These are phyloP conservation scores for Aspergillus phoenicis DNA, from an alignment of 2,329 filamentous ascomycete species.

Conservation along the genomic window DNA sequence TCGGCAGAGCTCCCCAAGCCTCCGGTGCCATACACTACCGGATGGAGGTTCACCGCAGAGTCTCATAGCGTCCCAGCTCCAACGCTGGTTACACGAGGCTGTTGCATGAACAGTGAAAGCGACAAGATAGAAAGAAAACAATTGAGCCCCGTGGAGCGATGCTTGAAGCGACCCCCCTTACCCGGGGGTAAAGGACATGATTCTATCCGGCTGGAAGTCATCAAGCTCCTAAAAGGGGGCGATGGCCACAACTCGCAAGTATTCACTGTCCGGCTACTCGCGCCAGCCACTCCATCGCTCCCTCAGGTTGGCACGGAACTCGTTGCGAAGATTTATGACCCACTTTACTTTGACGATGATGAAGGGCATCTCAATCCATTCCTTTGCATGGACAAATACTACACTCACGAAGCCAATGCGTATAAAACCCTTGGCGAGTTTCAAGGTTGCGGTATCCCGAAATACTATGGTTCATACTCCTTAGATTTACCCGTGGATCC, in stretches of 20 bases:
- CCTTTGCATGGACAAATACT: slow-evolving; percentile 26
- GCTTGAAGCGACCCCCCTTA: slow-evolving; percentile 22
- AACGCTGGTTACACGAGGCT: slow-evolving; percentile 16
- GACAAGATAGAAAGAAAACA: slow-evolving; percentile 20
- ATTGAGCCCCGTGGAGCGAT: slow-evolving; percentile 20
- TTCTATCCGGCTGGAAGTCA: slow-evolving; percentile 20
- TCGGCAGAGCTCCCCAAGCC: slow-evolving; percentile 20
- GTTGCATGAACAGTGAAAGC: slow-evolving; percentile 16
- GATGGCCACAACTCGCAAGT: slow-evolving; percentile 24
- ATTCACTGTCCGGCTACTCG: slow-evolving; percentile 19
- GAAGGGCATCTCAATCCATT: slow-evolving; percentile 26
- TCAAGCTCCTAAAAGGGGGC: slow-evolving; percentile 20
- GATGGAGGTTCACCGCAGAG: slow-evolving; percentile 24
- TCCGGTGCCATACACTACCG: slow-evolving; percentile 19
- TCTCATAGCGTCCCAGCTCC: slow-evolving; percentile 21
- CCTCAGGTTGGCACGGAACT: slow-evolving; percentile 16
- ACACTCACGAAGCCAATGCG: slow-evolving; percentile 26
- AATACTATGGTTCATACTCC: slow-evolving; percentile 29
- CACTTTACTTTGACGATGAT: slow-evolving; percentile 27
- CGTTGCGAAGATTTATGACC: slow-evolving; percentile 30
- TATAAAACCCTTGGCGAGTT: slow-evolving; percentile 22
- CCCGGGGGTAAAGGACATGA: slow-evolving; percentile 16
- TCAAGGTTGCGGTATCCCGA: slow-evolving; percentile 24
- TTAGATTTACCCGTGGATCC: slow-evolving; percentile 12
- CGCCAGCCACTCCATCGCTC: slow-evolving; percentile 6